These are phyloP conservation scores for Chaetomiaceae sp. DNA, from an alignment of 2,329 filamentous ascomycete genomes.

Conservation along the genomic window DNA sequence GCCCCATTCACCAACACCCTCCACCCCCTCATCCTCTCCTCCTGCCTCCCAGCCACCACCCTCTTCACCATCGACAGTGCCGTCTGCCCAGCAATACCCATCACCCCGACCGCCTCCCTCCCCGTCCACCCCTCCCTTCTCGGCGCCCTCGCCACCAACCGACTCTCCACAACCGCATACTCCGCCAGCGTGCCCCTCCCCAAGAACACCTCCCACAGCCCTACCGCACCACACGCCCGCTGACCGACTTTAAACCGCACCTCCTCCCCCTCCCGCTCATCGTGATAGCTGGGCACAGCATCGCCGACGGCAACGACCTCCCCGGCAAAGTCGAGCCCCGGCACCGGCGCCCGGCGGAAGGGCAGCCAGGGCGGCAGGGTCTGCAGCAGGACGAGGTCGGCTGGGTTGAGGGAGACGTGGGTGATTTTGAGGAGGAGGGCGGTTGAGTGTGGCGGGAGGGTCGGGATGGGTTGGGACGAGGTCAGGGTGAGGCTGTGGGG, in stretches of 20 bases:
- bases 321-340: constrained; percentile 34
- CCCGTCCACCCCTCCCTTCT: constrained; percentile 5
- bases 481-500: constrained; percentile 12
- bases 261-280: too few species aligned
- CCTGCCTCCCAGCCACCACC: constrained; percentile 4
- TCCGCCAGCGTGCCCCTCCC: constrained; percentile 31
- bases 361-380: constrained; percentile 30
- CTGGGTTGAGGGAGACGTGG: constrained; percentile 34
- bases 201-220: constrained; percentile 22
- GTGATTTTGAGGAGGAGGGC: constrained; percentile 29
- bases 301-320: constrained; percentile 29
- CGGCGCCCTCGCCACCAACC: constrained; percentile 27
- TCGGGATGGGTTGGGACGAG: constrained; percentile 1
- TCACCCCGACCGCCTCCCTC: constrained; percentile 26
- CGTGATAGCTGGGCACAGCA: constrained; percentile 10
- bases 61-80: constrained; percentile 25
- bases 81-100: constrained; percentile 36
- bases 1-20: constrained; percentile 45
- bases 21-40: constrained; percentile 28
- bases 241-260: constrained; percentile 21
- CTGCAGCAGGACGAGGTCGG: constrained; percentile 30
- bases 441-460: neutral
- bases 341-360: constrained; percentile 27
- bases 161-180: constrained; percentile 30
- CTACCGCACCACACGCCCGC: constrained; percentile 29